A percentile compares a stretch with the other conserved stretches of the same genome.
Conservation (phyloP, 805 yeast species). For the Gaillardinia entomophila region DNA sequence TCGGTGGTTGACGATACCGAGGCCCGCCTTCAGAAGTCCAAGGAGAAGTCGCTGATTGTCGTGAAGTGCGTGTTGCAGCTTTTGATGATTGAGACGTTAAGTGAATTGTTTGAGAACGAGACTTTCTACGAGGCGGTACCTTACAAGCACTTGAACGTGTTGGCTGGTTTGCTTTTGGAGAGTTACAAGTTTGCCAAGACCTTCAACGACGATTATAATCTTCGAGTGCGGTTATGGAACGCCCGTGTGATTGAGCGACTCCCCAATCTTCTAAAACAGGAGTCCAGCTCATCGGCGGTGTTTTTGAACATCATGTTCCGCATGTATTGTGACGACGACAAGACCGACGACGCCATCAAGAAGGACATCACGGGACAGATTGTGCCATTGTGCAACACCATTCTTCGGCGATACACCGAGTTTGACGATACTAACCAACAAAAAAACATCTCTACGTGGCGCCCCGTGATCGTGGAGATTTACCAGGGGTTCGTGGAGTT, state of each 20-base stretch:
- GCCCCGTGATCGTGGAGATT: slow-evolving; percentile 88
- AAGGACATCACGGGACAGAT: slow-evolving; percentile 45
- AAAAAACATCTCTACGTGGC: slow-evolving; percentile 78
- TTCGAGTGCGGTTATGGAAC: slow-evolving; percentile 84
- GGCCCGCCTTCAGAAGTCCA: slow-evolving; percentile 36
- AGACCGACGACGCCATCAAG: slow-evolving; percentile 43
- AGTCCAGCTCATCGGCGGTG: slow-evolving; percentile 84
- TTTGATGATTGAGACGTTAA: slow-evolving; percentile 77
- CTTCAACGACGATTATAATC: slow-evolving; percentile 83
- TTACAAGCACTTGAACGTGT: slow-evolving; percentile 49
- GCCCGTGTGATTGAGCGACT: slow-evolving; percentile 88
- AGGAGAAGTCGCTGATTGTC: slow-evolving; percentile 69
- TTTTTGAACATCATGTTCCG: slow-evolving; percentile 75
- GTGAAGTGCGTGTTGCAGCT: slow-evolving; percentile 89
- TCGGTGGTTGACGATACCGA: slow-evolving; percentile 24
- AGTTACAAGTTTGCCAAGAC: slow-evolving; percentile 80
- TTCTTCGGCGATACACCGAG: slow-evolving; percentile 62
- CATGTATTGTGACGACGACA: slow-evolving; percentile 62
- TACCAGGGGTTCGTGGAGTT: slow-evolving; percentile 76
- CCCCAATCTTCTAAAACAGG: slow-evolving; percentile 90
- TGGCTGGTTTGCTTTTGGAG: slow-evolving; percentile 55
- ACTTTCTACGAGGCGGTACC: slow-evolving; percentile 68
- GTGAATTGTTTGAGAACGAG: slow-evolving; percentile 71
- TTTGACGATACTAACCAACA: slow-evolving; percentile 76
- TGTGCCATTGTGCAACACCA: slow-evolving; percentile 64